Percentiles rank a stretch among this genome's conserved stretches.
These are phyloP conservation scores for Microstroma glucosiphilum DNA, from an alignment of 1,284 basidiomycete species.

Conservation along the genomic window DNA sequence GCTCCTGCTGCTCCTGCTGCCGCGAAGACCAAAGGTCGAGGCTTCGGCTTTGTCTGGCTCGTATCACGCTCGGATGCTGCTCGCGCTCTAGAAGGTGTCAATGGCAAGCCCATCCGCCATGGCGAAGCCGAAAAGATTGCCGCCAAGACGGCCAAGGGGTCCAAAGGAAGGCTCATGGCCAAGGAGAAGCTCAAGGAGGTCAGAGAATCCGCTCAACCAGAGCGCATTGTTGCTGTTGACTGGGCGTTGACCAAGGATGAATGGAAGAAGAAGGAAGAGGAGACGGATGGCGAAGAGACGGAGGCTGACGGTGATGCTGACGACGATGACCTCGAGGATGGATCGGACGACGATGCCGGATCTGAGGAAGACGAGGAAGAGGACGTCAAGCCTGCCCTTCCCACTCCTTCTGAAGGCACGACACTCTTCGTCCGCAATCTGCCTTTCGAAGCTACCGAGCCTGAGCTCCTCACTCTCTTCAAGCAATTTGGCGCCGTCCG, in stretches of 20 bases:
- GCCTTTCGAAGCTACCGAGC: slow-evolving; percentile 67
- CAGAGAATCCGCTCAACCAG: slow-evolving; percentile 46
- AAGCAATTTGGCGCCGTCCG: slow-evolving; percentile 77
- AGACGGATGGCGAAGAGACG: slow-evolving; percentile 46
- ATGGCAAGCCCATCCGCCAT: slow-evolving; percentile 68
- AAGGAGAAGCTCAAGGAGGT: slow-evolving; percentile 52
- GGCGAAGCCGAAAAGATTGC: slow-evolving; percentile 62
- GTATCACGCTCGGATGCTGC: slow-evolving; percentile 78
- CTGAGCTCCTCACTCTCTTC: slow-evolving; percentile 45
- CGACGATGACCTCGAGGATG: slow-evolving; percentile 28
- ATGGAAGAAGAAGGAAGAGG: slow-evolving; percentile 66
- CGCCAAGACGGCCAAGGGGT: slow-evolving; percentile 61
- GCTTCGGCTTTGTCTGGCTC: slow-evolving; percentile 96
- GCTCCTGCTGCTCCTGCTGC: slow-evolving; percentile 58
- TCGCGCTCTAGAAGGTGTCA: slow-evolving; percentile 72
- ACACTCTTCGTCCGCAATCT: slow-evolving; percentile 94
- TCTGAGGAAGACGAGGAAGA: slow-evolving; percentile 38
- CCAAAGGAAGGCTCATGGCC: slow-evolving; percentile 62
- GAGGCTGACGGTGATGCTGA: slow-evolving; percentile 57
- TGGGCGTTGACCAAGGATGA: slow-evolving; percentile 92
- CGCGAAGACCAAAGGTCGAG: slow-evolving; percentile 65
- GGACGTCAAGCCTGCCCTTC: slow-evolving; percentile 34
- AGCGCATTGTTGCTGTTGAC: slow-evolving; percentile 81
- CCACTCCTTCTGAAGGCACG: slow-evolving; percentile 58
- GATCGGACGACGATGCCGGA: slow-evolving; percentile 30